A percentile compares a stretch with the other conserved stretches of the same genome.
Evolutionary conservation across 2,329 filamentous ascomycete genomes (phyloP).

Genomic region (Nannizziopsis arthrosporioides): DNA sequence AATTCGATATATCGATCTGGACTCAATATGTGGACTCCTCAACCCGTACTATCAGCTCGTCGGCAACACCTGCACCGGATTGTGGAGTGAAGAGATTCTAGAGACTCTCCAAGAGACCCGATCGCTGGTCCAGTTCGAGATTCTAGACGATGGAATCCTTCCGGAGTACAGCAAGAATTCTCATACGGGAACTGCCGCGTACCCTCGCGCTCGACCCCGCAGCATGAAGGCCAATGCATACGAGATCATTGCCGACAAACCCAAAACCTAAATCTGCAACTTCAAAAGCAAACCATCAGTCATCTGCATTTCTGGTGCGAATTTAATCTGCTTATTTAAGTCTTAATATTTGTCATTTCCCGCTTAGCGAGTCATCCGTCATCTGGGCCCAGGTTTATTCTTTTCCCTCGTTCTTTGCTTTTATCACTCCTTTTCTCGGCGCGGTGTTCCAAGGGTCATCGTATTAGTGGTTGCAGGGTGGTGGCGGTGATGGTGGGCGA

Average conservation of each 20-base stretch:
- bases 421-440: neutral
- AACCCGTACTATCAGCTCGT: constrained; percentile 61
- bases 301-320: neutral
- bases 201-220: constrained; percentile 29
- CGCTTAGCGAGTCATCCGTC: constrained; percentile 7
- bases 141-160: constrained; percentile 54
- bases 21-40: constrained; percentile 56
- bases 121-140: constrained; percentile 48
- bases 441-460: neutral
- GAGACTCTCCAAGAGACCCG: constrained; percentile 48
- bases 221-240: constrained; percentile 33
- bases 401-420: neutral
- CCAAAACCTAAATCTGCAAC: constrained; percentile 18
- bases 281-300: neutral
- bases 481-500: neutral
- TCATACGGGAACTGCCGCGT: constrained; percentile 26
- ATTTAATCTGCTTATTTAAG: neutral
- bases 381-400: too few relatives aligned
- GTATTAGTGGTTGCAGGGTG: neutral
- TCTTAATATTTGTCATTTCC: neutral
- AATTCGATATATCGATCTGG: constrained; percentile 64
- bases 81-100: constrained; percentile 61
- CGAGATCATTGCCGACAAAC: constrained; percentile 31
- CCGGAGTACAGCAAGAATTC: constrained; percentile 24
- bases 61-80: constrained; percentile 51